Base-by-base conservation (phyloP, 371 early-diverging fungal species). In the Saksenaea oblongispora region DNA sequence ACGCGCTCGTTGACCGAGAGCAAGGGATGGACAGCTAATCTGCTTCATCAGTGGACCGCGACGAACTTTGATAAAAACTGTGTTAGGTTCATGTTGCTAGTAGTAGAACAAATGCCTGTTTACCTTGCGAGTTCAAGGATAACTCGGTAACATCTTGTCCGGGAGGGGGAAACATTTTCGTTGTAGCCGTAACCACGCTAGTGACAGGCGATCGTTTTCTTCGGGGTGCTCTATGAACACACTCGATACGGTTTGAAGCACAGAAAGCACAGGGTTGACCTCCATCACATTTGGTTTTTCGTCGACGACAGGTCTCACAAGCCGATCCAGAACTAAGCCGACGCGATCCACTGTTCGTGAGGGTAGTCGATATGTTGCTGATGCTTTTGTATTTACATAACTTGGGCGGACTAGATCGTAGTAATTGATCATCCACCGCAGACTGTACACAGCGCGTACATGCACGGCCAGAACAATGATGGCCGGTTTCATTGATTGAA, bases 261-360 rank as follows among this genome's bases (percentile, higher is more conserved):
- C 79, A 79, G 64, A 69, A 79, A 4, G 69, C 67, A 65, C 79
- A 79, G 17, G 79, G 79, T 41, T 71, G 67, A 10, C 72, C 71
- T 24, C 79, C 79, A 54, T 79, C 79, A 56, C 79, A 79, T 60
- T 76, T 79, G 7, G 79, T 79, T 41, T 79, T 79, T 18, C 79
- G 72, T n/a, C 72, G 68, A 36, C 79, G 69, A 34, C 79, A 79
- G 1, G 74, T 71, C 35, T 79, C 79, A 41, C 79, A 79, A 14
- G 79, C 79, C 28, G 73, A 76, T 18, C 79, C 79, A 11, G 79
- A 79, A 28, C 73, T 72, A 28, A 79, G 56, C 3, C 79, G 74
- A 37, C 73, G 76, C 15, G 72, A 61, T 18, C 62, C 61, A 63
- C 54, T 41, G 28, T 51, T 54, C 10, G 24, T 22, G 10, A 47